Evolutionary conservation across 2,329 filamentous ascomycete genomes (phyloP).

Genomic region (Fonsecaea multimorphosa): DNA sequence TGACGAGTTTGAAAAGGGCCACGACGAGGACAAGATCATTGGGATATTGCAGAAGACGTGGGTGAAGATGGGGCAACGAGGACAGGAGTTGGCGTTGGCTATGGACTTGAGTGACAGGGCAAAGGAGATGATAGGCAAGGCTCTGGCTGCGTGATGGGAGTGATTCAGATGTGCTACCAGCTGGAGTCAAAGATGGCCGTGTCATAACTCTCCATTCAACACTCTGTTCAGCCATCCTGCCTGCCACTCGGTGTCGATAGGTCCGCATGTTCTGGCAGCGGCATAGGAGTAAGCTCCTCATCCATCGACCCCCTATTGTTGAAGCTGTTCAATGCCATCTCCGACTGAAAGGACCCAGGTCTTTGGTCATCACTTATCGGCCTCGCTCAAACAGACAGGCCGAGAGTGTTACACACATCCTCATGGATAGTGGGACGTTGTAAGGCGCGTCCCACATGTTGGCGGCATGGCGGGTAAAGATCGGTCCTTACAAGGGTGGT

Average conservation of each 20-base stretch:
- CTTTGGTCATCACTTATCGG: too few relatives aligned
- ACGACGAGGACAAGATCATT: slow-evolving; percentile 70
- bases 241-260: background rate
- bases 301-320: background rate
- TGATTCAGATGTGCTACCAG: background rate
- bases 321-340: background rate
- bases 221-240: background rate
- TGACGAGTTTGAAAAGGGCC: slow-evolving; percentile 72
- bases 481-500: slow-evolving; percentile 2
- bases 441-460: slow-evolving; percentile 10
- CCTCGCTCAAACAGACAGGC: background rate
- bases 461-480: slow-evolving; percentile 9
- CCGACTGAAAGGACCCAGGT: background rate
- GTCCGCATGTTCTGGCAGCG: background rate
- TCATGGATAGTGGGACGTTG: background rate
- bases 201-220: background rate
- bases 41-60: slow-evolving; percentile 39
- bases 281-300: background rate
- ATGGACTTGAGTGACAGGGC: slow-evolving; percentile 70
- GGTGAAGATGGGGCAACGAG: slow-evolving; percentile 36
- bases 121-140: slow-evolving; percentile 67
- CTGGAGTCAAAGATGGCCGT: background rate
- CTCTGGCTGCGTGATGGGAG: slow-evolving; percentile 53
- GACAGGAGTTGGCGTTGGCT: slow-evolving; percentile 58
- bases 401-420: background rate